Conservation (phyloP, 139 green algal genomes). For the Picochlorum sp. region DNA sequence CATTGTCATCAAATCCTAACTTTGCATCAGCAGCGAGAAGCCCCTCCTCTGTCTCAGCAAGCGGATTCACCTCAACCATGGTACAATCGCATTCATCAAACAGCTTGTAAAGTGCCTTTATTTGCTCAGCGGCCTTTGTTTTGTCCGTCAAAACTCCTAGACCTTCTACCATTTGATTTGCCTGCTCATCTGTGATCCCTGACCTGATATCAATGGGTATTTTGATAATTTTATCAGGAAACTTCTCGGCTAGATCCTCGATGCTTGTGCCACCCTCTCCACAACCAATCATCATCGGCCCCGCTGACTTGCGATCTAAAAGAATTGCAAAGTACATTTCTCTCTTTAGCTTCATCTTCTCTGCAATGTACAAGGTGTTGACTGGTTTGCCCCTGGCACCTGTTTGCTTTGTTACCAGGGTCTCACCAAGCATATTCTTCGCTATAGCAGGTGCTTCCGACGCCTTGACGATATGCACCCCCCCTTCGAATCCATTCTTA, state of each 20-base stretch:
- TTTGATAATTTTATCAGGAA: conserved; percentile 96
- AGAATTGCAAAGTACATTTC: conserved; percentile 99
- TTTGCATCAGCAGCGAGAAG: conserved; percentile 96
- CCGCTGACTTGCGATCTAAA: conserved; percentile 74
- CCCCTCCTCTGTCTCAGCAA: conserved; percentile 77
- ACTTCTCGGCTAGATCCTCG: conserved; percentile 96
- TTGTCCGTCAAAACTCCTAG: conserved; percentile 65
- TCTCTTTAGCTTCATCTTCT: conserved; percentile 85
- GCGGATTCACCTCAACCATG: conserved; percentile 97
- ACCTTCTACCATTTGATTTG: conserved; percentile 53
- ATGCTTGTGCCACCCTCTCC: conserved; percentile 88
- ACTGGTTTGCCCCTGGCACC: conserved; percentile 87
- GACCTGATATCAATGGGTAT: conserved; percentile 78
- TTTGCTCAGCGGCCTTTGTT: conserved; percentile 71
- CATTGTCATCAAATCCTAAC: conserved; percentile 98
- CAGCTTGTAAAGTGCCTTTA: conserved; percentile 85
- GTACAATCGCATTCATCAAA: conserved; percentile 92
- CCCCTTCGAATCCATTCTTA: conserved; percentile 91
- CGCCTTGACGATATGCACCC: conserved; percentile 83
- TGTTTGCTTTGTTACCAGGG: conserved; percentile 87
- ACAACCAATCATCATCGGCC: conserved; percentile 80
- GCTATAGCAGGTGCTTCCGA: conserved; percentile 61
- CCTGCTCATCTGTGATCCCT: conserved; percentile 81
- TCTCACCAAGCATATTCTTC: conserved; percentile 74
- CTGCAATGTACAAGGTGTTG: conserved; percentile 85